These are phyloP conservation scores for Chalciporus sphaerocephalus DNA, from an alignment of 768 basidiomycete species.

Conservation along the genomic window DNA sequence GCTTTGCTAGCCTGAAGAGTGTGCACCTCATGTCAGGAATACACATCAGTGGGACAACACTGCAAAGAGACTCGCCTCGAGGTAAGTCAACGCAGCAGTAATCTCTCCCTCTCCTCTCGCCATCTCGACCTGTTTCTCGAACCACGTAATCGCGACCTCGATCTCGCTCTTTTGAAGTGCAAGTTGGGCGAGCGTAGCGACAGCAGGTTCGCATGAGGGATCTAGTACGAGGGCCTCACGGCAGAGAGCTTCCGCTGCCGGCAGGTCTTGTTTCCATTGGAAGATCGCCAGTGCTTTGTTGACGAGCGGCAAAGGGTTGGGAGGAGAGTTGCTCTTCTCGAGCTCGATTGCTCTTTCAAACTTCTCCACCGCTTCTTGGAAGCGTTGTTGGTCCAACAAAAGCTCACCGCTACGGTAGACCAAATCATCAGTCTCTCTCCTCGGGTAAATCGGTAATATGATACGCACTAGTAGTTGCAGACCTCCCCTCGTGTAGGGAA, in stretches of 20 bases:
- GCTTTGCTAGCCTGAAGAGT: slow-evolving; percentile 64
- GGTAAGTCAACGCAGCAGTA: slow-evolving; percentile 68
- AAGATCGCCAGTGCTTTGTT: slow-evolving; percentile 97
- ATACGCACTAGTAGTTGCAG: slow-evolving; percentile 86
- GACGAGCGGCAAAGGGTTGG: slow-evolving; percentile 88
- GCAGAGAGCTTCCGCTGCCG: slow-evolving; percentile 78
- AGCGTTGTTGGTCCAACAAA: slow-evolving; percentile 85
- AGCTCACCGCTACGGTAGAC: slow-evolving; percentile 75
- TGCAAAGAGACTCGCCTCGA: slow-evolving; percentile 51
- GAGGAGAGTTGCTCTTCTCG: slow-evolving; percentile 65
- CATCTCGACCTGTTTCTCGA: slow-evolving; percentile 76
- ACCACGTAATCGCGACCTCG: slow-evolving; percentile 80
- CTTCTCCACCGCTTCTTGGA: slow-evolving; percentile 83
- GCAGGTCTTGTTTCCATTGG: slow-evolving; percentile 92
- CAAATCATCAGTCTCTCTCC: neutral
- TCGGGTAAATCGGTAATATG: neutral
- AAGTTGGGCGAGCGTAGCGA: slow-evolving; percentile 93
- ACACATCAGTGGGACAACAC: neutral
- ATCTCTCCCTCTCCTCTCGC: slow-evolving; percentile 91
- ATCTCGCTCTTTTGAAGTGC: slow-evolving; percentile 88
- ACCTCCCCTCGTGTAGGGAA: slow-evolving; percentile 90
- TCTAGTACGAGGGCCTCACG: slow-evolving; percentile 85
- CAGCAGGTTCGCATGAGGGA: slow-evolving; percentile 92
- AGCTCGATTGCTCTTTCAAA: slow-evolving; percentile 90
- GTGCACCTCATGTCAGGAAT: neutral